Conservation (phyloP, 768 basidiomycete species). For the Lanmaoa rubissima region DNA sequence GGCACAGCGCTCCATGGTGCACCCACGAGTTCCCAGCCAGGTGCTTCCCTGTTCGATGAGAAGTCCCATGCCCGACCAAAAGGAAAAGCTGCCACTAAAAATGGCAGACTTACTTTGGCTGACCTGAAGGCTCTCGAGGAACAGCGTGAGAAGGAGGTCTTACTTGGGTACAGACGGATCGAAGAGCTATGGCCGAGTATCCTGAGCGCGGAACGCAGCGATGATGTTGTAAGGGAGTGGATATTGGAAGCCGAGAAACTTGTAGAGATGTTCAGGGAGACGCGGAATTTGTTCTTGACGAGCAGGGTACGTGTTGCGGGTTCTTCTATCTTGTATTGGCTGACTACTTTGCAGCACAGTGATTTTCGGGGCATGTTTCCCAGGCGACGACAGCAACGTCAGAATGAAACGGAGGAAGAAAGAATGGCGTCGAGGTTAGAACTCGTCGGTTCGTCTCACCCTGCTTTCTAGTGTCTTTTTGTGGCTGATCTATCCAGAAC, state of each 20-base stretch:
- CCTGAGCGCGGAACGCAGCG: constrained; percentile 40
- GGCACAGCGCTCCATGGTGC: no score
- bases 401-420: constrained; percentile 17
- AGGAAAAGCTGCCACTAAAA: no score
- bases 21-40: no score
- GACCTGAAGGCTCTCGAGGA: no score
- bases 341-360: constrained; percentile 12
- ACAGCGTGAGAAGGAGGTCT: no score
- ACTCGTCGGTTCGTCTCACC: constrained; percentile 43
- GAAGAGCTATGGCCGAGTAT: constrained; percentile 61
- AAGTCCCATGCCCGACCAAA: no score
- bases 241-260: constrained; percentile 80
- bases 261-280: constrained; percentile 87
- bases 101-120: no score
- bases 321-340: background rate
- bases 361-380: constrained; percentile 23
- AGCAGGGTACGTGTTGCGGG: constrained; percentile 58
- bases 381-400: constrained; percentile 12
- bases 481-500: constrained; percentile 6
- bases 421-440: constrained; percentile 67
- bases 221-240: constrained; percentile 67
- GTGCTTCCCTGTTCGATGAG: no score
- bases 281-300: constrained; percentile 76
- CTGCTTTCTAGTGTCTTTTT: background rate
- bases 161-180: constrained; percentile 44